These are phyloP conservation scores for Jatropha podagrica DNA, from an alignment of 441 rosid species.

Conservation along the genomic window DNA sequence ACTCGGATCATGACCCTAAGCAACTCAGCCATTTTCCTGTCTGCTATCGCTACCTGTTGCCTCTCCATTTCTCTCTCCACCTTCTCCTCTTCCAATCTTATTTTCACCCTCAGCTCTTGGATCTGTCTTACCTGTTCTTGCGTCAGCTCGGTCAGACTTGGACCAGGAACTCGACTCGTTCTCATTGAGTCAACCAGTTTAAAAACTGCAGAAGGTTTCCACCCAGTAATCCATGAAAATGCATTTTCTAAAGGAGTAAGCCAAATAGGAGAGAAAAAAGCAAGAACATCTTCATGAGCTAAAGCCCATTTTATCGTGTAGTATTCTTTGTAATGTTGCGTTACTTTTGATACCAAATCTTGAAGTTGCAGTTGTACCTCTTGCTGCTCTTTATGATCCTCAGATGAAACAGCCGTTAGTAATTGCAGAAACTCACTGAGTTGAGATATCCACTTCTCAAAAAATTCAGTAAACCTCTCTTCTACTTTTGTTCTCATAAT, in stretches of 20 bases:
- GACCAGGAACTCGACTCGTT: constrained; percentile 22
- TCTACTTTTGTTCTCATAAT: constrained; percentile 41
- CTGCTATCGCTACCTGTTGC: constrained; percentile 71
- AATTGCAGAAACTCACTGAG: constrained; percentile 44
- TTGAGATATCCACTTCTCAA: constrained; percentile 52
- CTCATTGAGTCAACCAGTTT: constrained; percentile 45
- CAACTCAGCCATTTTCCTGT: constrained; percentile 60
- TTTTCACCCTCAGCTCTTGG: constrained; percentile 53
- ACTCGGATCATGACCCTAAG: constrained; percentile 38
- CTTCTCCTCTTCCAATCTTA: constrained; percentile 61
- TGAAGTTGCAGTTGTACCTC: constrained; percentile 24
- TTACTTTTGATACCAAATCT: constrained; percentile 52
- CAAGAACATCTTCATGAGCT: constrained; percentile 60
- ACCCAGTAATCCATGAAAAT: constrained; percentile 73
- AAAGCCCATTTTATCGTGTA: constrained; percentile 73
- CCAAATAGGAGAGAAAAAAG: constrained; percentile 67
- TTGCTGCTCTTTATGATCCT: constrained; percentile 10
- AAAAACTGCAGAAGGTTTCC: constrained; percentile 68
- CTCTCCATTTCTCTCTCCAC: constrained; percentile 87
- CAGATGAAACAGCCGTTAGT: neutral
- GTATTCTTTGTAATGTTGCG: constrained; percentile 66
- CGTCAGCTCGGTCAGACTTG: constrained; percentile 30
- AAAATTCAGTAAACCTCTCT: constrained; percentile 52
- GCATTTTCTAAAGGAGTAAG: constrained; percentile 54
- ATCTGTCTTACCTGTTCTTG: constrained; percentile 53